These are phyloP conservation scores for Ascoidea rubescens DNA, from an alignment of 805 yeast species.

Conservation along the genomic window DNA sequence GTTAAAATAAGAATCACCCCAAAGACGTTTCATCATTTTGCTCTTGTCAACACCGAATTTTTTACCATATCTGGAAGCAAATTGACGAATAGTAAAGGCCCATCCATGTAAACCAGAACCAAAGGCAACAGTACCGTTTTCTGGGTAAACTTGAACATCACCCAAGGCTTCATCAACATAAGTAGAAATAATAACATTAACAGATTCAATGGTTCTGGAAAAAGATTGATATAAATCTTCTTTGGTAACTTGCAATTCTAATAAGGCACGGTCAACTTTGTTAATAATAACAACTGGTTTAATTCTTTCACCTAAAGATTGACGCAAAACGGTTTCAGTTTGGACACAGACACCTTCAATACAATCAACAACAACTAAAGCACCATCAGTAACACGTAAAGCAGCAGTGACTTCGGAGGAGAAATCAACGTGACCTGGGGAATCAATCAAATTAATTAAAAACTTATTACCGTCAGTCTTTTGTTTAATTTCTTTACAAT, in stretches of 20 bases:
- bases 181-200: constrained; percentile 94
- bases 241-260: constrained; percentile 97
- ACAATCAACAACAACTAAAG: constrained; percentile 97
- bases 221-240: constrained; percentile 98
- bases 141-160: constrained; percentile 98
- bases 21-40: constrained; percentile 98
- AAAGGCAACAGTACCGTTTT: constrained; percentile 97
- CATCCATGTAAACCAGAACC: constrained; percentile 99
- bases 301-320: constrained; percentile 97
- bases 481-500: constrained; percentile 82
- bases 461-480: constrained; percentile 78
- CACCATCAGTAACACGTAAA: constrained; percentile 99
- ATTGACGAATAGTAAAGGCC: constrained; percentile 99
- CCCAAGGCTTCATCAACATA: constrained; percentile 84
- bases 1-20: constrained; percentile 99
- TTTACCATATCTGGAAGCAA: constrained; percentile 95
- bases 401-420: constrained; percentile 99
- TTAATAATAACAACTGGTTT: constrained; percentile 97
- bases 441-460: constrained; percentile 96
- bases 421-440: constrained; percentile 99
- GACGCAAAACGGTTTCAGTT: constrained; percentile 99
- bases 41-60: constrained; percentile 97
- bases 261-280: constrained; percentile 99
- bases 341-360: constrained; percentile 99
- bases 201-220: constrained; percentile 98